These are phyloP conservation scores for Stachybotrys echinatus DNA, from an alignment of 2,329 filamentous ascomycete genomes.

Conservation along the genomic window DNA sequence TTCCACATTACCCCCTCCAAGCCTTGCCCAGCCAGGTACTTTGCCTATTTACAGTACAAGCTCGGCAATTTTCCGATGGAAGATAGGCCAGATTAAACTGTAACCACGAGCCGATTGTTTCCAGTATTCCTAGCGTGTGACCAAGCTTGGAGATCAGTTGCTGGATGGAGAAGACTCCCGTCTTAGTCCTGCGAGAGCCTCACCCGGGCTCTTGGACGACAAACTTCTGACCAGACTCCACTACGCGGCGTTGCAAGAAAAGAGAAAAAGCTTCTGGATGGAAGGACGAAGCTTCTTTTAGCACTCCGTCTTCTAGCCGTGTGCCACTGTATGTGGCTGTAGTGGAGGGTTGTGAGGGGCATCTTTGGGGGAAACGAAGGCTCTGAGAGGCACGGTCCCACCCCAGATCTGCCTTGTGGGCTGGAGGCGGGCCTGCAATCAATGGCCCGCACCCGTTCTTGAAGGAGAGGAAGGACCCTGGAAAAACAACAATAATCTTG, in stretches of 20 bases:
- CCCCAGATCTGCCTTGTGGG: slow-evolving; percentile 15
- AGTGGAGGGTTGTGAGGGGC: slow-evolving; percentile 5
- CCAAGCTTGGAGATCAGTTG: neutral
- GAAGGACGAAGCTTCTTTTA: slow-evolving; percentile 1
- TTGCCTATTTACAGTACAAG: neutral
- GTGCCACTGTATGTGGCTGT: neutral
- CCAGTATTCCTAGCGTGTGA: neutral
- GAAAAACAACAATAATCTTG: neutral
- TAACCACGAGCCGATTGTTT: neutral
- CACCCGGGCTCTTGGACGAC: neutral
- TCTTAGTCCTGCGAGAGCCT: neutral
- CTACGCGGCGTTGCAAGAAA: neutral
- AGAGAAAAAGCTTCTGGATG: slow-evolving; percentile 1
- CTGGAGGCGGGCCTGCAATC: slow-evolving; percentile 6
- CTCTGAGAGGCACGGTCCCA: slow-evolving; percentile 8
- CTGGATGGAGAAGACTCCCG: neutral
- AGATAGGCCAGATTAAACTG: neutral
- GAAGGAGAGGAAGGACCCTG: too few species aligned
- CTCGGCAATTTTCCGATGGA: slow-evolving; percentile 1
- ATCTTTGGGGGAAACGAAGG: slow-evolving; percentile 7
- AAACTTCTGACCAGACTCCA: neutral
- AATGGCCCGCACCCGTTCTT: too few species aligned
- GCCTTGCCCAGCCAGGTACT: neutral
- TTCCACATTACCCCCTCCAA: neutral
- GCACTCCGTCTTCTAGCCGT: neutral